Evolutionary conservation across 768 basidiomycete genomes (phyloP), one percentile per base, ranked within the genome.

Genomic region (Amanita brunnescens): DNA sequence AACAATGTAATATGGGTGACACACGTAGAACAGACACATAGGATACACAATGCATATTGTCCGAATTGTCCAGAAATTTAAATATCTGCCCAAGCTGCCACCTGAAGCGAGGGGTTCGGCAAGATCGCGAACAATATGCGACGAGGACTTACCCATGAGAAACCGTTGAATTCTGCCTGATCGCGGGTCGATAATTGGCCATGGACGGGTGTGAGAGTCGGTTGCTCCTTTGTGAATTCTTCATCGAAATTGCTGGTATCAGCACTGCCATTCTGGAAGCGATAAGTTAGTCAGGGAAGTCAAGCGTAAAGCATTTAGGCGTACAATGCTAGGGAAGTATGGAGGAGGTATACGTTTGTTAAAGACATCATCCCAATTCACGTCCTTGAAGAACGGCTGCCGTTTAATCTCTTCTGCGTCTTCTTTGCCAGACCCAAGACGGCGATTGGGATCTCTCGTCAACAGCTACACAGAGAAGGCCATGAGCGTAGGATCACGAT

Each of bases 371-470:
- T 98, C 96, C 66, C 87, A 99, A 70, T 71, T 97, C 44, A 95
- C 89, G 64, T 98, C 96, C 68, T 94, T 93, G 79, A 99, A 99
- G 81, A 98, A 99, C 3, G 92, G 83, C 63, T 98, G 96, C 50
- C 81, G 77, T 71, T 99, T 99, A 73, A 99, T 95, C 59, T 97
- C 95, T 60, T 91, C 89, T 1, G 96, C 96, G 59, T 98, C 96
- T 53, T 82, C 81, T 63, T 92, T 90, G 14, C 83, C 84, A 21
- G 93, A 88, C 26, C 96, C 96, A 8, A 99, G 78, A 52, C 96
- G 89, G 24, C 91, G 89, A 21, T 70, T 64, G 24, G 96, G 94
- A 61, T 99, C 95, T 41, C 95, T 83, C 1, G 91, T 95, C 55
- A 99, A 74, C 21, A 99, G 73, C 94, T 98, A 58, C 24, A 48